Evolutionary conservation across 2,329 filamentous ascomycete genomes (phyloP), one percentile per base, ranked within the genome.

Genomic region (Lomentospora prolificans): DNA sequence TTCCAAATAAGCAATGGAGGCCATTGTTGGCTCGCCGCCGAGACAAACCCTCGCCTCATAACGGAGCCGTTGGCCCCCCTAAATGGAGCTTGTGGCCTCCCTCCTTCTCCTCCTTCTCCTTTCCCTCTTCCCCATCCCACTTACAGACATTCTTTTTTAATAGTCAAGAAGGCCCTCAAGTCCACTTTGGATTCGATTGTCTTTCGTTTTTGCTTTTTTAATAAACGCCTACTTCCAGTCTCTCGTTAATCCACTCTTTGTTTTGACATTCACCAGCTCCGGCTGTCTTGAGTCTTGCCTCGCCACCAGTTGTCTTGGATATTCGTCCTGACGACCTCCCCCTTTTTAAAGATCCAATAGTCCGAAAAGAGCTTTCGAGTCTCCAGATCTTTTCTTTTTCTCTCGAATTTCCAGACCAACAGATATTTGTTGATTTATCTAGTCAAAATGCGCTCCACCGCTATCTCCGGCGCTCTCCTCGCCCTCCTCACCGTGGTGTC

Each of bases 401-500:
- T 24, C 30, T 14, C n/a, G 22, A 30, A 3, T 12, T 30, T 39
- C 14, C 19, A 14, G 41, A 51, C 46, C n/a, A 48, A 25, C 44
- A 33, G 12, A 12, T 33, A 19, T 9, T 48, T 48, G 17, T 48
- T 48, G 22, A 33, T 33, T 33, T 19, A 48, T 25, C 17, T 19
- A 8, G 22, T 33, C 51, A 59, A 39, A 14, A 64, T 64, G 63
- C 56, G 57, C 55, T 57, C 58, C 64, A 70, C 58, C 36, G 75
- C 77, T 72, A 64, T 78, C 60, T 67, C 72, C 68, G 78, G 75
- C 66, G 53, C 75, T 55, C 58, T 78, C 58, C 70, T 73, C 56
- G 64, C 70, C 58, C 69, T 82, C 12, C 74, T 77, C 61, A 63
- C 69, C 59, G 61, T 80, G 61, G 78, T 73, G 57, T 70, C 75